Conservation (phyloP, 2,329 filamentous ascomycete species). For the Colletotrichum tropicicola region DNA sequence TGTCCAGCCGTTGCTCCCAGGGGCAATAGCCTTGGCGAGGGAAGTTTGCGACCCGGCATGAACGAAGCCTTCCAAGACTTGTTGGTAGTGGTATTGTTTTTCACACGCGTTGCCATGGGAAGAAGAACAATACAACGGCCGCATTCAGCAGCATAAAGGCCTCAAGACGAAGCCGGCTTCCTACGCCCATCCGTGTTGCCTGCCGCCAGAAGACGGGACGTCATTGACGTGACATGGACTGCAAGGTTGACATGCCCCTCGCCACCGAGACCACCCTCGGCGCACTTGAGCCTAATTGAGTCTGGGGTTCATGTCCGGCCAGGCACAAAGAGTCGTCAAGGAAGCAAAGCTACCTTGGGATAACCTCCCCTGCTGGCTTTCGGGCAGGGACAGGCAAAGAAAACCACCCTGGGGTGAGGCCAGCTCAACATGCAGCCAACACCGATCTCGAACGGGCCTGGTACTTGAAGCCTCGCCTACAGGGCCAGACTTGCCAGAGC, state of each 20-base stretch:
- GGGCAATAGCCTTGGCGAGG: neutral
- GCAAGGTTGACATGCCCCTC: conserved; percentile 12
- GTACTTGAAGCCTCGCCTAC: neutral
- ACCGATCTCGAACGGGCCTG: conserved; percentile 34
- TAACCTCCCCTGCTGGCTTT: neutral
- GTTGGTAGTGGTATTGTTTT: neutral
- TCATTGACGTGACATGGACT: conserved; percentile 10
- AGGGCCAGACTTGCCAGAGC: conserved; percentile 4
- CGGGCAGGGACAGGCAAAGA: neutral
- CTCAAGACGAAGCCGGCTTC: neutral
- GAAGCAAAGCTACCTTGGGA: neutral
- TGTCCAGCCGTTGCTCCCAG: neutral
- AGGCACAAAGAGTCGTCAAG: neutral
- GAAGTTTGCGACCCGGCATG: neutral
- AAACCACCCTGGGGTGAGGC: neutral
- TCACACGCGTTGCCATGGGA: neutral
- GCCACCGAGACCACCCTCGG: conserved; percentile 16
- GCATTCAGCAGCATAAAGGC: neutral
- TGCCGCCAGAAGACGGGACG: conserved; percentile 3
- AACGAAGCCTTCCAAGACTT: neutral
- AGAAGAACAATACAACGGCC: neutral
- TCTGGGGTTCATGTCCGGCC: neutral
- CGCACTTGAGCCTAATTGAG: conserved; percentile 2
- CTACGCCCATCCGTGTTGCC: neutral
- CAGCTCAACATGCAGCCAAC: conserved; percentile 38